These are phyloP conservation scores for Rhodofomes roseus DNA, from an alignment of 1,284 basidiomycete species.

Conservation along the genomic window DNA sequence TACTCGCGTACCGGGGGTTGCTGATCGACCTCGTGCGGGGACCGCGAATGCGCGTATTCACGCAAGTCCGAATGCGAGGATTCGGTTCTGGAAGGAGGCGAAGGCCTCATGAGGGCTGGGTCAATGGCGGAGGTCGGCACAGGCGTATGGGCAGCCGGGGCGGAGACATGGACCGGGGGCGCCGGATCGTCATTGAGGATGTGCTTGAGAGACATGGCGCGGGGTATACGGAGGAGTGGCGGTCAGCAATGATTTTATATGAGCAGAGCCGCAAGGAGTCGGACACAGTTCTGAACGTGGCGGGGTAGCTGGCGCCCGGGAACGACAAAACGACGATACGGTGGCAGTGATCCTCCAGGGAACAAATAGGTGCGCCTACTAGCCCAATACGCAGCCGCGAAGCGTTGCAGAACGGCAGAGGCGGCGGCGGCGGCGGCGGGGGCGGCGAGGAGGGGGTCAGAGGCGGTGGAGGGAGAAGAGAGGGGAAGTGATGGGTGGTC, in stretches of 20 bases:
- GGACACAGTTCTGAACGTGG: not conserved
- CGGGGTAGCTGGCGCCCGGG: slow-evolving; percentile 13
- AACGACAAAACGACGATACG: slow-evolving; percentile 8
- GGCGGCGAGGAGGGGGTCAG: slow-evolving; percentile 4
- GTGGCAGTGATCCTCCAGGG: slow-evolving; percentile 7
- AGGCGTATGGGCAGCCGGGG: slow-evolving; percentile 14
- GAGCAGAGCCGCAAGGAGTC: slow-evolving; percentile 16
- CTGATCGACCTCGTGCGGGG: slow-evolving; percentile 29
- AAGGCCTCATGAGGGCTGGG: slow-evolving; percentile 18
- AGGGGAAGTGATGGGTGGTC: slow-evolving; percentile 24
- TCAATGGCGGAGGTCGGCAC: slow-evolving; percentile 12
- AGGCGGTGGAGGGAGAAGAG: slow-evolving; percentile 14
- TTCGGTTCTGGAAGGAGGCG: slow-evolving; percentile 19
- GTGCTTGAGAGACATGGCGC: slow-evolving; percentile 64
- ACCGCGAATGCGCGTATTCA: slow-evolving; percentile 20
- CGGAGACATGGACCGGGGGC: slow-evolving; percentile 25
- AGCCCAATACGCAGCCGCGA: slow-evolving; percentile 5
- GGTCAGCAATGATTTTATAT: slow-evolving; percentile 12
- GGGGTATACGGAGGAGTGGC: not conserved
- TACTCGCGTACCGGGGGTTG: slow-evolving; percentile 25
- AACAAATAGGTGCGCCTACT: slow-evolving; percentile 1
- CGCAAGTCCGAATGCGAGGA: slow-evolving; percentile 20
- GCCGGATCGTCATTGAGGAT: slow-evolving; percentile 70
- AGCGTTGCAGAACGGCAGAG: slow-evolving; percentile 2
- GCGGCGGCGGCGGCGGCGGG: slow-evolving; percentile 4